Conservation (phyloP, 148 eudicot genomes). For the Chenopodium suecicum region DNA sequence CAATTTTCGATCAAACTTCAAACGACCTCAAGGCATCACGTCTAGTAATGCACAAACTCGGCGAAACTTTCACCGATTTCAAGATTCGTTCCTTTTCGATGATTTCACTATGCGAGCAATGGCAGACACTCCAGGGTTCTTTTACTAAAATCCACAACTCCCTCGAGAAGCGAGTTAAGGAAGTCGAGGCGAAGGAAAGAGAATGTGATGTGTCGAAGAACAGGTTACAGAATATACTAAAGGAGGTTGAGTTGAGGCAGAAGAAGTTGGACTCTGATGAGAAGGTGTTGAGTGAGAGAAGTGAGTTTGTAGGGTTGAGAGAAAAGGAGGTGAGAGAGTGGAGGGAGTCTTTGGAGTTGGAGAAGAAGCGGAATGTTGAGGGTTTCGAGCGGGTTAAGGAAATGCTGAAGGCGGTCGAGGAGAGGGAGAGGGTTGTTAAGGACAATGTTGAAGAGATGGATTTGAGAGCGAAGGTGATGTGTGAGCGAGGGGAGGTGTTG, state of each 20-base stretch:
- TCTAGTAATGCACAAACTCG: constrained; percentile 5
- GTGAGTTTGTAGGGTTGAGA: neutral
- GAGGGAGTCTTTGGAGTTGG: constrained; percentile 1
- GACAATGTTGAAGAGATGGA: neutral
- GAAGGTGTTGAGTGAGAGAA: constrained; percentile 1
- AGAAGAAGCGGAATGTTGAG: constrained; percentile 2
- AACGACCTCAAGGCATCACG: neutral
- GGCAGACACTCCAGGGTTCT: constrained; percentile 17
- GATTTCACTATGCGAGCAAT: constrained; percentile 16
- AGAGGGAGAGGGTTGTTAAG: neutral
- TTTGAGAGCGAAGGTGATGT: neutral
- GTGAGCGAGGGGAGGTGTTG: neutral
- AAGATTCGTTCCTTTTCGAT: constrained; percentile 11
- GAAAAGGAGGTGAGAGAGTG: constrained; percentile 23
- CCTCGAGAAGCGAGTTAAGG: neutral
- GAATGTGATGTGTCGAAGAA: neutral
- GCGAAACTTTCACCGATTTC: constrained; percentile 10
- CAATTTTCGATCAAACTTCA: neutral
- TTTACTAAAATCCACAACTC: neutral
- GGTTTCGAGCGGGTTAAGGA: neutral
- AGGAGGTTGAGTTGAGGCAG: constrained; percentile 18
- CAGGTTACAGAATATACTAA: neutral
- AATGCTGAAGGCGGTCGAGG: neutral
- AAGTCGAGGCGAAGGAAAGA: constrained; percentile 14
- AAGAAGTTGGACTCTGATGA: neutral